Percentiles rank a stretch among this genome's conserved stretches.
Conservation (phyloP, 2,329 filamentous ascomycete genomes). For the Paecilomyces dactylethromorphus region DNA sequence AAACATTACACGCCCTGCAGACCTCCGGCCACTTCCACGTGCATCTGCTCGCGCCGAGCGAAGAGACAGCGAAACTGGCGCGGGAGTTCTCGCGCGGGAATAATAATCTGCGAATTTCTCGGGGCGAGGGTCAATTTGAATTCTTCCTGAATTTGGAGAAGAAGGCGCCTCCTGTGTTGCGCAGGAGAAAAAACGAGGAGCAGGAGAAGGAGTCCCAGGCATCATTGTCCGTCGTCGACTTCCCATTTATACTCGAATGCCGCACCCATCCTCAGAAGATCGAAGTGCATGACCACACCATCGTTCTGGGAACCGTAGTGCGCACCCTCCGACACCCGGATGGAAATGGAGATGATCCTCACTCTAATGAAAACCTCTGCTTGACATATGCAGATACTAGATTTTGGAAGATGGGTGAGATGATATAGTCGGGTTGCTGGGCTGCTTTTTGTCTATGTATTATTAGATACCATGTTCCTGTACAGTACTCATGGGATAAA, state of each 20-base stretch:
- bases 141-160: constrained; percentile 10
- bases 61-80: constrained; percentile 27
- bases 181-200: constrained; percentile 10
- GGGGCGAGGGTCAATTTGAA: constrained; percentile 21
- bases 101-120: constrained; percentile 23
- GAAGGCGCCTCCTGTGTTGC: constrained; percentile 22
- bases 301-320: constrained; percentile 32
- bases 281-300: constrained; percentile 34
- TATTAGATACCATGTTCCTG: neutral
- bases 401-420: constrained; percentile 36
- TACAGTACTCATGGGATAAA: neutral
- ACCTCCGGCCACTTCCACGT: constrained; percentile 42
- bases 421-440: constrained; percentile 13
- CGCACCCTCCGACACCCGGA: constrained; percentile 16
- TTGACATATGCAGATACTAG: constrained; percentile 37
- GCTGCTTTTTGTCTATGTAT: neutral
- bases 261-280: constrained; percentile 27
- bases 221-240: constrained; percentile 13
- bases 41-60: constrained; percentile 40
- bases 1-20: constrained; percentile 49
- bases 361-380: constrained; percentile 20
- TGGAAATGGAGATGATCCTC: neutral
- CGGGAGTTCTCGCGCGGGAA: constrained; percentile 36
- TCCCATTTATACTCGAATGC: constrained; percentile 37
- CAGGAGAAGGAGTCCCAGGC: neutral